Evolutionary conservation across 176 grass and related monocot genomes (phyloP).

Genomic region (Alloteropsis semialata): DNA sequence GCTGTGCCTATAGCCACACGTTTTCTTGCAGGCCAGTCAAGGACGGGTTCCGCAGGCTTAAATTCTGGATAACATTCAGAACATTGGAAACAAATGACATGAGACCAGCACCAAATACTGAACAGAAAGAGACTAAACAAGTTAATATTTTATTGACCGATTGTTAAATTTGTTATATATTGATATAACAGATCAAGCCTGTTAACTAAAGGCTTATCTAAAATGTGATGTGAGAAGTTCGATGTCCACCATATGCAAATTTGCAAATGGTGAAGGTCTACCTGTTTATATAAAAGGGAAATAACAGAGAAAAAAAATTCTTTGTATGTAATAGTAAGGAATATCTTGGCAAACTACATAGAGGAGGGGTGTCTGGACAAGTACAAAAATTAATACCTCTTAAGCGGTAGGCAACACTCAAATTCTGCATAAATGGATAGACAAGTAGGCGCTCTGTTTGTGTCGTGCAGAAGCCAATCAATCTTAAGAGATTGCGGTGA

Average conservation of each 20-base stretch:
- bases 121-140: neutral
- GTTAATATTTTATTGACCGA: neutral
- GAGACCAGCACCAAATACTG: conserved; percentile 17
- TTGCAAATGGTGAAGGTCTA: conserved; percentile 4
- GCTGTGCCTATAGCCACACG: conserved; percentile 78
- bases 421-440: conserved; percentile 89
- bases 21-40: conserved; percentile 78
- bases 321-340: neutral
- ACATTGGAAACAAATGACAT: conserved; percentile 6
- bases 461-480: conserved; percentile 84
- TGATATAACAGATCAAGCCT: conserved; percentile 1
- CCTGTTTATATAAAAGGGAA: neutral
- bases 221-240: conserved; percentile 1
- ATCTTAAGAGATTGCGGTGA: conserved; percentile 77
- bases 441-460: conserved; percentile 70
- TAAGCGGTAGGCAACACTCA: conserved; percentile 86
- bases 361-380: neutral
- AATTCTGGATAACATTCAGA: conserved; percentile 52
- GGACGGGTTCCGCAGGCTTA: conserved; percentile 58
- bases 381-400: conserved; percentile 49
- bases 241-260: neutral
- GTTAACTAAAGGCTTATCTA: neutral
- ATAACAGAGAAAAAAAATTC: neutral
- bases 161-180: neutral
- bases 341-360: neutral